These are phyloP conservation scores for Trypanosoma cruzi DNA, from an alignment of 208 protist species.

Conservation along the genomic window DNA sequence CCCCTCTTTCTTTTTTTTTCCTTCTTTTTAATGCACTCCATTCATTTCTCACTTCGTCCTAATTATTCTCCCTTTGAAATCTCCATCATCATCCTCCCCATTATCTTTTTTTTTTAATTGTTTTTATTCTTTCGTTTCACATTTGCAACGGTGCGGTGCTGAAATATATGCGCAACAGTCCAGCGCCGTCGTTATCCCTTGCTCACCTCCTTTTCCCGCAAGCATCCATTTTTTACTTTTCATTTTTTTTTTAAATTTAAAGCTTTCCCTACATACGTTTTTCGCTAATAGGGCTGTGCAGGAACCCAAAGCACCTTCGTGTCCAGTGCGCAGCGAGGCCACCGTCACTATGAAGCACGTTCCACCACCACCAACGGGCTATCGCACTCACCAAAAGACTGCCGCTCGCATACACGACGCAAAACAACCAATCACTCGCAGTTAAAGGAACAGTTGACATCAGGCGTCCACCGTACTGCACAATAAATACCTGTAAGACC, in stretches of 20 bases:
- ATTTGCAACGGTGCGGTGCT: background rate
- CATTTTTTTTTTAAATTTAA: background rate
- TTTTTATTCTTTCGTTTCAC: too few relatives aligned
- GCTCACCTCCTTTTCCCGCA: background rate
- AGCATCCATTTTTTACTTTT: background rate
- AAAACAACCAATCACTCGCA: conserved; percentile 63
- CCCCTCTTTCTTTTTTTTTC: too few relatives aligned
- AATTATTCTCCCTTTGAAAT: too few relatives aligned
- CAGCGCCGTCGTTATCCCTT: background rate
- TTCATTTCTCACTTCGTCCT: too few relatives aligned
- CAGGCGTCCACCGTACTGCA: conserved; percentile 77
- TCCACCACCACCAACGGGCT: conserved; percentile 33
- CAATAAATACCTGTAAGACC: conserved; percentile 63
- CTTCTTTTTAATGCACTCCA: too few relatives aligned
- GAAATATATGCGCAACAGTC: background rate
- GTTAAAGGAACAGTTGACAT: conserved; percentile 85
- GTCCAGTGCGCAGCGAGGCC: background rate
- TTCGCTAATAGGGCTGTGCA: background rate
- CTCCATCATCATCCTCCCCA: too few relatives aligned
- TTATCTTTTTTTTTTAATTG: background rate
- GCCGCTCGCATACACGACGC: conserved; percentile 39
- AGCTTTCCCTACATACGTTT: background rate
- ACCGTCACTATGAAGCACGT: background rate
- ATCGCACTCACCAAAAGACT: conserved; percentile 53
- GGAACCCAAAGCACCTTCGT: background rate